Percentiles rank a stretch among this genome's conserved stretches.
phyloP scores from a whole-genome alignment of 169 alveolate genomes.

The Plasmodium chabaudi region DNA sequence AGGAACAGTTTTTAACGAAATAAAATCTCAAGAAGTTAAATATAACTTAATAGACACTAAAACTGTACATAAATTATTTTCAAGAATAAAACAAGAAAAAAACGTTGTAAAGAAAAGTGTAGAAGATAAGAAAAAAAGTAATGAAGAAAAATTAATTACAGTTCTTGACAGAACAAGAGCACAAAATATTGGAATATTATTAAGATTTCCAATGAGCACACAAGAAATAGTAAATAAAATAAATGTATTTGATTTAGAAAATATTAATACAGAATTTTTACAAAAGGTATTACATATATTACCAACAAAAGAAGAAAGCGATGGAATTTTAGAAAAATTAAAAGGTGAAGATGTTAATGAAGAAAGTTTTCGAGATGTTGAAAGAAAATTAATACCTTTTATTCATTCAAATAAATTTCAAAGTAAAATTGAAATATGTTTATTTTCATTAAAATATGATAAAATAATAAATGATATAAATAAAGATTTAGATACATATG shows the following conservation, averaged over 20 bases:
- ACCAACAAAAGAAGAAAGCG: conserved; percentile 79
- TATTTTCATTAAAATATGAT: conserved; percentile 78
- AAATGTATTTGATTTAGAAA: conserved; percentile 64
- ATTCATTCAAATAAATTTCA: conserved; percentile 71
- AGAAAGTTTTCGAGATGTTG: conserved; percentile 78
- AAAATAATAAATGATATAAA: conserved; percentile 67
- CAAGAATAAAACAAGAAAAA: conserved; percentile 67
- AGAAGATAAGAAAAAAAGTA: conserved; percentile 42
- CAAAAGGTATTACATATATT: conserved; percentile 64
- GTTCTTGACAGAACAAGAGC: conserved; percentile 83
- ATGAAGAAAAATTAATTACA: conserved; percentile 76
- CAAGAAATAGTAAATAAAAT: conserved; percentile 78
- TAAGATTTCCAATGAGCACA: conserved; percentile 81
- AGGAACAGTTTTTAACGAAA: conserved; percentile 76
- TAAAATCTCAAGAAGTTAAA: conserved; percentile 67
- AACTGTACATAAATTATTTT: conserved; percentile 71
- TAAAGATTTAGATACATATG: conserved; percentile 77
- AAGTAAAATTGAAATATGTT: conserved; percentile 74
- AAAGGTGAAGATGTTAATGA: conserved; percentile 48
- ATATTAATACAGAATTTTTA: conserved; percentile 56
- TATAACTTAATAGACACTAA: conserved; percentile 71
- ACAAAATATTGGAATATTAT: conserved; percentile 83
- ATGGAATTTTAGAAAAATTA: conserved; percentile 60
- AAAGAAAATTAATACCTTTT: conserved; percentile 75
- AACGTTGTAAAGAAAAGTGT: conserved; percentile 43